Conservation (phyloP, 164 flowering plant species). For the Cinnamomum chago region DNA sequence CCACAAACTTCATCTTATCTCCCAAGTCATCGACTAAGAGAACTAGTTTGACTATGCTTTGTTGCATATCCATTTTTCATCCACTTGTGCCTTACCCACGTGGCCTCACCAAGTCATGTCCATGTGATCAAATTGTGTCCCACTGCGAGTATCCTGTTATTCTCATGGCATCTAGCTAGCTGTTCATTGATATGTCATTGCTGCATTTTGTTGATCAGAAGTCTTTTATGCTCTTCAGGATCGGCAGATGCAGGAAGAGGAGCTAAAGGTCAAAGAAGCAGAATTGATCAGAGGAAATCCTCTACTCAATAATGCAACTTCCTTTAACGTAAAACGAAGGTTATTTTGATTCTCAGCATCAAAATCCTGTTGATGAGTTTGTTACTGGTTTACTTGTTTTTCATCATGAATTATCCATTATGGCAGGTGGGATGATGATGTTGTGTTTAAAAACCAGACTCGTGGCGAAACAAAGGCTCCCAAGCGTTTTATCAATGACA, state of each 20-base stretch:
- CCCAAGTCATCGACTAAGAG: no score
- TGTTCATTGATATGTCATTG: neutral
- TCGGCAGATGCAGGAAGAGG: conserved; percentile 63
- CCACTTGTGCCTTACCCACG: no score
- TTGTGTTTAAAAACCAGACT: conserved; percentile 94
- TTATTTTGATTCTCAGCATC: conserved; percentile 15
- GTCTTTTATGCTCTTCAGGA: conserved; percentile 45
- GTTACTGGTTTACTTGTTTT: no score
- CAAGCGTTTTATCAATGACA: conserved; percentile 94
- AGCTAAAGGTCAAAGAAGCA: conserved; percentile 81
- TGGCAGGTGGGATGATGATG: conserved; percentile 95
- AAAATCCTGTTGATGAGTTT: neutral
- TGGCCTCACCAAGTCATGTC: no score
- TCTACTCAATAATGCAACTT: conserved; percentile 59
- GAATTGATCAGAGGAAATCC: conserved; percentile 88
- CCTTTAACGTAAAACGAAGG: conserved; percentile 86
- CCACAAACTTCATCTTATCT: no score
- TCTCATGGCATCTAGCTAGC: no score
- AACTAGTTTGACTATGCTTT: no score
- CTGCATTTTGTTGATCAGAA: neutral
- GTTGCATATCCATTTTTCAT: no score
- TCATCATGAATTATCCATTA: no score
- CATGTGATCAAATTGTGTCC: no score
- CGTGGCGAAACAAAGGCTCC: conserved; percentile 88
- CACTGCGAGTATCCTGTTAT: no score